These are phyloP conservation scores for Sclerotinia borealis DNA, from an alignment of 2,329 filamentous ascomycete species.

Conservation along the genomic window DNA sequence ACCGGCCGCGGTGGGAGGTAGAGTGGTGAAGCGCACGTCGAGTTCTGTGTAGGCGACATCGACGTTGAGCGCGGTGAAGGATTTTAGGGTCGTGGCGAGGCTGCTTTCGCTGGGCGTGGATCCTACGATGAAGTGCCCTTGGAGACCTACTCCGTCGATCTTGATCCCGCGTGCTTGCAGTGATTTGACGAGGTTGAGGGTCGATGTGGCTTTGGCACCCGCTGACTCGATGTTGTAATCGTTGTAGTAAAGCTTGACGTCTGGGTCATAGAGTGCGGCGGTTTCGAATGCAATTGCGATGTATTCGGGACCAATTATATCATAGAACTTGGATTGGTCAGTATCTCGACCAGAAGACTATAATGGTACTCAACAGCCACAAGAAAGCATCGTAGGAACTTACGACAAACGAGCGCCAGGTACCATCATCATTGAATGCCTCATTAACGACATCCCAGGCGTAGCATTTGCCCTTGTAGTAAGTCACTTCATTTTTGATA, in stretches of 20 bases:
- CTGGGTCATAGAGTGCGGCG: slow-evolving; percentile 24
- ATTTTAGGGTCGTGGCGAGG: slow-evolving; percentile 41
- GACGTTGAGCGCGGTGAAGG: slow-evolving; percentile 46
- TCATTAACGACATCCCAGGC: slow-evolving; percentile 65
- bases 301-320: slow-evolving; percentile 45
- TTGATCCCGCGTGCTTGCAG: slow-evolving; percentile 45
- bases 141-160: slow-evolving; percentile 58
- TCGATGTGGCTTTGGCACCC: slow-evolving; percentile 41
- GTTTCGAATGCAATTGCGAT: slow-evolving; percentile 34
- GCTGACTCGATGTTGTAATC: slow-evolving; percentile 58
- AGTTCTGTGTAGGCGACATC: slow-evolving; percentile 59
- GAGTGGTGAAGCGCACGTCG: slow-evolving; percentile 46
- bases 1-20: slow-evolving; percentile 40
- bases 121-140: slow-evolving; percentile 55
- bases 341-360: not conserved
- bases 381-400: slow-evolving; percentile 42
- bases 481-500: slow-evolving; percentile 51
- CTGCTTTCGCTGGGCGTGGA: slow-evolving; percentile 41
- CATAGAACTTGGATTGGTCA: slow-evolving; percentile 1
- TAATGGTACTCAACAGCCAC: slow-evolving; percentile 19
- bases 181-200: slow-evolving; percentile 40
- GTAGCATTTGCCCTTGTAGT: slow-evolving; percentile 56
- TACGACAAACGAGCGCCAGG: slow-evolving; percentile 42
- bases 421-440: slow-evolving; percentile 52
- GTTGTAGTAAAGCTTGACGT: slow-evolving; percentile 37